Evolutionary conservation across 2,329 filamentous ascomycete genomes (phyloP).

Genomic region (Ophiostoma fasciatum): DNA sequence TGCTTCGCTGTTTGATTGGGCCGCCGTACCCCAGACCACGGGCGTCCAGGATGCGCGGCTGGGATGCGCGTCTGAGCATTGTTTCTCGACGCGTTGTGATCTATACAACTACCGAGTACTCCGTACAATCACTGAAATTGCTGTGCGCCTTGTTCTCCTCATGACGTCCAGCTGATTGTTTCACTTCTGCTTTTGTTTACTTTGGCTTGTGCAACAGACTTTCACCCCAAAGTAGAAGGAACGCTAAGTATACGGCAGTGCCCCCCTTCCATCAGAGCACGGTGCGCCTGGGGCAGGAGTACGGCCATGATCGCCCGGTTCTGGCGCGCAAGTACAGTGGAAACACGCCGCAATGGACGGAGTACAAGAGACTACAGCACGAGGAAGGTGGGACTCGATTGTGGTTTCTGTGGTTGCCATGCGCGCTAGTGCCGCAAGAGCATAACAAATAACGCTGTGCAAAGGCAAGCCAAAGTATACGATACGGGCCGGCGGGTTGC

Average conservation of each 20-base stretch:
- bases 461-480: too few relatives aligned
- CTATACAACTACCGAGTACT: too few relatives aligned
- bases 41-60: constrained; percentile 4
- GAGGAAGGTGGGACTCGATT: constrained; percentile 3
- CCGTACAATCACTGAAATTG: too few relatives aligned
- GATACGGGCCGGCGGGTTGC: too few relatives aligned
- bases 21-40: neutral
- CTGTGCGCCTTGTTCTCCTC: neutral
- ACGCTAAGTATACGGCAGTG: constrained; percentile 2
- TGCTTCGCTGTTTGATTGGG: constrained; percentile 2
- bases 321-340: neutral
- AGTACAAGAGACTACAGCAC: neutral
- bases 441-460: constrained; percentile 5
- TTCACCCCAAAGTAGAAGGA: neutral
- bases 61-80: constrained; percentile 4
- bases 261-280: neutral
- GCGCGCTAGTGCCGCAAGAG: constrained; percentile 1
- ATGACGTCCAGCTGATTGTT: too few relatives aligned
- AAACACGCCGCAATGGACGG: neutral
- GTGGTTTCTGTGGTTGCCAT: constrained; percentile 11
- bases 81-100: too few relatives aligned
- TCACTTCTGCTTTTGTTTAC: constrained; percentile 4
- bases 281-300: neutral
- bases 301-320: neutral
- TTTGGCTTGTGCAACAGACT: constrained; percentile 3